A percentile compares a stretch with the other conserved stretches of the same genome.
Conservation (phyloP, 805 yeast species). For the Saccharomyces paradoxus region DNA sequence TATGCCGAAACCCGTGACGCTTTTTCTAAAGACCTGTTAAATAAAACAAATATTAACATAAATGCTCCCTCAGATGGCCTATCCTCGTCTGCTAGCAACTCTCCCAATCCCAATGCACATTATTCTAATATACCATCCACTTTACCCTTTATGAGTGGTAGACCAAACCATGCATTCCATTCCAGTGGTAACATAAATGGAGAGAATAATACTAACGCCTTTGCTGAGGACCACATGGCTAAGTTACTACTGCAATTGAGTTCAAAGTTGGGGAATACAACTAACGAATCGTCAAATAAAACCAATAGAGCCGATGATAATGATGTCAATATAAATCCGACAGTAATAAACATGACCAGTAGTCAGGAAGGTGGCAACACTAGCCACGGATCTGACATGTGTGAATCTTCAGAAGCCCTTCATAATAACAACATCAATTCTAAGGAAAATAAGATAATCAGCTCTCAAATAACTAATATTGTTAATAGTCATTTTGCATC, state of each 20-base stretch:
- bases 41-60: background rate
- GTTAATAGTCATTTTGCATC: constrained; percentile 3
- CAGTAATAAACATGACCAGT: background rate
- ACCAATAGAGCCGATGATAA: background rate
- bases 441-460: background rate
- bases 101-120: background rate
- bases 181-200: background rate
- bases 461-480: background rate
- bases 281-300: background rate
- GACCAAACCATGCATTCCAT: background rate
- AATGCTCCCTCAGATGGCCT: background rate
- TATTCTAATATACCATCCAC: background rate
- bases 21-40: background rate
- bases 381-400: background rate
- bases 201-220: background rate
- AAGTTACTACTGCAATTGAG: constrained; percentile 2
- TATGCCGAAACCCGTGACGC: background rate
- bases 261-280: background rate
- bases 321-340: background rate
- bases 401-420: background rate
- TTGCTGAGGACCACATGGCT: constrained; percentile 2
- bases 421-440: background rate
- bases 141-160: background rate
- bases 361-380: background rate
- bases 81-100: background rate